Base-by-base conservation (phyloP, 345 rosid genomes). In the Brassica rapa region DNA sequence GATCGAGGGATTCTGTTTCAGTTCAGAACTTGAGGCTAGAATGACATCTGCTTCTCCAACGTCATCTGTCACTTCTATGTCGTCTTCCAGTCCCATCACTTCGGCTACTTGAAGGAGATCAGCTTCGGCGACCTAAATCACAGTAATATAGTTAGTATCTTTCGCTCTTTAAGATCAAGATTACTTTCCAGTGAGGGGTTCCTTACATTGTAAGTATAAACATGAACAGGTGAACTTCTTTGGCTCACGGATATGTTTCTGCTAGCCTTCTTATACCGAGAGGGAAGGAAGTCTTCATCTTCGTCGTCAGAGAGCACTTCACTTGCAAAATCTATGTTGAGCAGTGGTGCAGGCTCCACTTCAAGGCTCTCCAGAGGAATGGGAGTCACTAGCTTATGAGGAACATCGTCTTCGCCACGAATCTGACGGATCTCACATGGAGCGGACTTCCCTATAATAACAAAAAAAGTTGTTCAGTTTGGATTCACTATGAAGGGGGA, bases 21-120 rank as follows among this genome's bases (percentile, higher is more conserved):
- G 4, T 41, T 41, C 49, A 3, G 49, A 32, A 32, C 35, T 32
- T 32, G 35, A 32, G 35, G 35, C 35, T 32, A 32, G 35, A 32
- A 32, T 32, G 35, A 32, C 92, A 86, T 90, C 89, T 33, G 97
- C 98, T 67, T 75, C 83, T 77, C 90, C 97, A 80, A 92, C 86
- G 82, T 92, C 97, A 85, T 89, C 97, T 4, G 91, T 91, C 10
- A 85, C 86, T 76, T 89, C 90, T 70, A 94, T 84, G 35, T 86
- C 87, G 35, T 88, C 88, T 46, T 91, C 93, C 29, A 91, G 89
- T 55, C 98, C 98, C 98, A 94, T 88, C 11, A 90, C 96, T 53
- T 79, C 84, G n/a, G 93, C 93, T 79, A 94, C 96, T 86, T 92
- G 92, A 56, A 89, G 81, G 71, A 94, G 85, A 86, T 94, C 97